Evolutionary conservation across 495 filamentous ascomycete genomes (phyloP), one percentile per base, ranked within the genome.

Genomic region (Usnea hakonensis): DNA sequence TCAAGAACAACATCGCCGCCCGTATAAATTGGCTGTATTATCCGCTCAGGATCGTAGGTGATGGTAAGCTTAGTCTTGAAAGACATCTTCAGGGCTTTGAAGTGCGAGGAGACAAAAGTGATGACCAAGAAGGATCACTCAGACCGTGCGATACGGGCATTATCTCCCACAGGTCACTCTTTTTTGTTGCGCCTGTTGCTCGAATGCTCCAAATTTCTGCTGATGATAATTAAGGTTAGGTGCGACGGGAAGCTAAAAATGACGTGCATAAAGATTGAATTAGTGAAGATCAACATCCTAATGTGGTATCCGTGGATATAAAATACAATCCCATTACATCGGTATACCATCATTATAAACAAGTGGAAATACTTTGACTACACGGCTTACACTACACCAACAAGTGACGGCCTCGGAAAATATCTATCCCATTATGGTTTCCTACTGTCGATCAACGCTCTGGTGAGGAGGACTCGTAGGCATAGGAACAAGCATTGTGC

Each of bases 1-100:
- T 92, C 89, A 48, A 97, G 81, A 41, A 90, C 85, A 65, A 93
- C 87, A 68, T 86, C 86, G 55, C 94, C 94, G 60, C 94, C 93
- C 35, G 92, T 95, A 73, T 93, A 96, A 50, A 97, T 91, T 40
- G 94, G 95, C 67, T 91, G 90, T 50, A 99, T 90, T 30, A 88
- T 85, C 63, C 86, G 83, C 64, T 78, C 78, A 58, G 87, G 82
- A 72, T 92, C 88, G 71, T 96, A 99, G 44, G 95, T 95, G 30
- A 91, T 97, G 72, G 60, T 73, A 72, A 64, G 71, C 72, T 73
- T 78, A 74, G 53, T 48, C 32, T 52, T 35, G 26, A 26, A 56
- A 46, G 78, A 77, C 79, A 80, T 81, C 2, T 11, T 54, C 26
- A 36, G 9, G 14, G 44, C 7, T 19, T 30, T 16, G 3, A 17